Conservation (phyloP, 805 yeast species). For the Myxozyma monticola region DNA sequence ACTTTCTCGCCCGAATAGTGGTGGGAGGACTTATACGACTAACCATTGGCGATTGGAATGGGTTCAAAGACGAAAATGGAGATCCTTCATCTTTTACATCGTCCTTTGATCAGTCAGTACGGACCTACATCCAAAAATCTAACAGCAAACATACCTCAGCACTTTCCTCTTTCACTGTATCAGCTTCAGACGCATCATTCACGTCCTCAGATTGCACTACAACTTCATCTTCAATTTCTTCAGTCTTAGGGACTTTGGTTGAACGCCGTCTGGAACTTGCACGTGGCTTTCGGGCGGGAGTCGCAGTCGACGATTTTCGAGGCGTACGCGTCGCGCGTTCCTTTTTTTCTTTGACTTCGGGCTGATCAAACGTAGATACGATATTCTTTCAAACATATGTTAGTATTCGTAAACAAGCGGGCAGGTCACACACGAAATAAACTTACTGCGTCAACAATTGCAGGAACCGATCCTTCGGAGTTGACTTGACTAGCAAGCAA, state of each 20-base stretch:
- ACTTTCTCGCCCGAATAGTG: too few relatives aligned
- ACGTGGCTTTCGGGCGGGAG: background rate
- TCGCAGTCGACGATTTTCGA: background rate
- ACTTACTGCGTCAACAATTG: conserved; percentile 44
- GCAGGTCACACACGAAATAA: too few relatives aligned
- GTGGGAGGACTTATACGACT: too few relatives aligned
- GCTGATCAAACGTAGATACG: too few relatives aligned
- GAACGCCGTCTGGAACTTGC: background rate
- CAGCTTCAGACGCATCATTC: background rate
- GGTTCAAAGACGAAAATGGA: conserved; percentile 21
- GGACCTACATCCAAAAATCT: too few relatives aligned
- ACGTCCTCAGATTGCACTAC: background rate
- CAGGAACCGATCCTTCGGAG: conserved; percentile 39
- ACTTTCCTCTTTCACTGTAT: too few relatives aligned
- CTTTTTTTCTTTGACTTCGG: too few relatives aligned
- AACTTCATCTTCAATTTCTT: background rate
- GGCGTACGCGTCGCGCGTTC: too few relatives aligned
- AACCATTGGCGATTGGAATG: conserved; percentile 29
- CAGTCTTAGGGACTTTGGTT: background rate
- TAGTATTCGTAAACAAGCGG: too few relatives aligned
- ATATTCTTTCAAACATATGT: too few relatives aligned
- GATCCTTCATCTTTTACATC: conserved; percentile 6
- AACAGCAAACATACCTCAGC: background rate
- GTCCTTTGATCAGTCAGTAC: background rate
- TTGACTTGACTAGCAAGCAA: conserved; percentile 41